Evolutionary conservation across 257 asterid genomes (phyloP).

Genomic region (Anisodus tanguticus): DNA sequence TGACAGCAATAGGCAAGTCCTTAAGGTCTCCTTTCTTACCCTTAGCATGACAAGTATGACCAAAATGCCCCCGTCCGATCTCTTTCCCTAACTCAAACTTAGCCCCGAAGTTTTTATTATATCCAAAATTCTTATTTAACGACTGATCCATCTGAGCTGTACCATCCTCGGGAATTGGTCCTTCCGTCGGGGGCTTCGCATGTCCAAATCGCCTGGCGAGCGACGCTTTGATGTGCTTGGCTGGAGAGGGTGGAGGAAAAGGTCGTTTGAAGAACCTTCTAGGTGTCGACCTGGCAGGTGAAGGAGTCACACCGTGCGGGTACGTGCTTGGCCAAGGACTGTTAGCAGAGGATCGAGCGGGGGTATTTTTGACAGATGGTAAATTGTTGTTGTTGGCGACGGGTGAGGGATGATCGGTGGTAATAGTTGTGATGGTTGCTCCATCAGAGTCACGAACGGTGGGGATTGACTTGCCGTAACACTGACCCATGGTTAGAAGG

Average conservation of each 20-base stretch:
- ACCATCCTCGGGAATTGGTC: slow-evolving; percentile 80
- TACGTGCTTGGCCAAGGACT: slow-evolving; percentile 92
- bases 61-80: slow-evolving; percentile 96
- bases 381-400: slow-evolving; percentile 43
- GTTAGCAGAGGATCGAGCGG: slow-evolving; percentile 72
- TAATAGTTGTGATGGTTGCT: slow-evolving; percentile 31
- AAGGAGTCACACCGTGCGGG: slow-evolving; percentile 71
- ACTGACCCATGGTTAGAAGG: slow-evolving; percentile 68
- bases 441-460: slow-evolving; percentile 54
- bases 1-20: slow-evolving; percentile 84
- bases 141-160: slow-evolving; percentile 48
- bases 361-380: slow-evolving; percentile 63
- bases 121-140: slow-evolving; percentile 84
- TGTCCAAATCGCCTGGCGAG: slow-evolving; percentile 71
- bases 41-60: slow-evolving; percentile 85
- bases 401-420: slow-evolving; percentile 46
- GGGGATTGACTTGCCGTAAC: slow-evolving; percentile 90
- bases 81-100: slow-evolving; percentile 94
- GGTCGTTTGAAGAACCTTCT: slow-evolving; percentile 78
- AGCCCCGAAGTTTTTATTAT: slow-evolving; percentile 80
- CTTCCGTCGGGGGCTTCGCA: slow-evolving; percentile 66
- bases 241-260: slow-evolving; percentile 96
- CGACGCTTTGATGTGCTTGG: slow-evolving; percentile 93
- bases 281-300: slow-evolving; percentile 94
- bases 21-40: slow-evolving; percentile 82